These are phyloP conservation scores for Nitzschia sp. DNA, from an alignment of 108 stramenopile species.

Conservation along the genomic window DNA sequence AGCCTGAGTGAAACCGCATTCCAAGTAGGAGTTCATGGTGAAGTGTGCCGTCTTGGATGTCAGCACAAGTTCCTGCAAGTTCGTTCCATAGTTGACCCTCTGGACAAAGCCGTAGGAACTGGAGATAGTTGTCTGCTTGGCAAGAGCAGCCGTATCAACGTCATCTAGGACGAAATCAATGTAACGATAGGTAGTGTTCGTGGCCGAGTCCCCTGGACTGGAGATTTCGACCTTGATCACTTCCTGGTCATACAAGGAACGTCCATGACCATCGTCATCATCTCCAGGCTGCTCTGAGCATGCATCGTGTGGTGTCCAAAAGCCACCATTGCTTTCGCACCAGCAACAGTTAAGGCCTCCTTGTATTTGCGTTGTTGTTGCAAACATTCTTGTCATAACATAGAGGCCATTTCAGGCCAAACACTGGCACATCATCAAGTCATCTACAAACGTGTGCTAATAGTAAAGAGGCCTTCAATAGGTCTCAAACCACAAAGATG, in stretches of 20 bases:
- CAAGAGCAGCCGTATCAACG: background rate
- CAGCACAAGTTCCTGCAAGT: background rate
- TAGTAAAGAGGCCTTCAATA: no score
- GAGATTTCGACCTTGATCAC: background rate
- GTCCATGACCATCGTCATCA: background rate
- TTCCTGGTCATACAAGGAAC: background rate
- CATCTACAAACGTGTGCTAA: no score
- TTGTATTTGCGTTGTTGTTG: no score
- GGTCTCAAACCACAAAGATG: no score
- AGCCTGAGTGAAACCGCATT: background rate
- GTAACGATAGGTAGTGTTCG: background rate
- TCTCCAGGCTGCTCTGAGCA: background rate
- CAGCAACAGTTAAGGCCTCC: background rate
- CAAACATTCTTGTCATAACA: no score
- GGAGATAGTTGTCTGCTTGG: background rate
- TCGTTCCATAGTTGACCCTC: background rate
- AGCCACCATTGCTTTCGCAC: background rate
- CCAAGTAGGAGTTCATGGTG: background rate
- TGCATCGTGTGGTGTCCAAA: background rate
- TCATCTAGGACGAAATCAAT: constrained; percentile 3
- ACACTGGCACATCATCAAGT: no score
- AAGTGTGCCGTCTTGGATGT: background rate
- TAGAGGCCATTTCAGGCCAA: no score
- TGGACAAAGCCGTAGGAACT: background rate
- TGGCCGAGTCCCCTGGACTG: background rate